A percentile compares a stretch with the other conserved stretches of the same genome.
Evolutionary conservation across 2,329 filamentous ascomycete species (phyloP).

Genomic region (Pseudogymnoascus sp.): DNA sequence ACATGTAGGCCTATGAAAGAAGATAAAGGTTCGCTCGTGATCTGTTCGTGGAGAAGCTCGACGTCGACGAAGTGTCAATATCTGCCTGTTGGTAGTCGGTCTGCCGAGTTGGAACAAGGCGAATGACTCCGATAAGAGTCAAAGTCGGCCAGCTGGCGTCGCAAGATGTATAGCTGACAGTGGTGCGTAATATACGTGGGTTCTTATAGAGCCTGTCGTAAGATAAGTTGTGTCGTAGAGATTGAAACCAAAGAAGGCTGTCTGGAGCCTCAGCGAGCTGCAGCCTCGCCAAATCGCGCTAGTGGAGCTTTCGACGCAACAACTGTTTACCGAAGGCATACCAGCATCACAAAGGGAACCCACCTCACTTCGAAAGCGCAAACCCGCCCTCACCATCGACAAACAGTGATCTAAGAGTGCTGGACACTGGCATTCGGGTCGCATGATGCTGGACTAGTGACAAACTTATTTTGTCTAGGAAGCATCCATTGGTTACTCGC

Average conservation of each 20-base stretch:
- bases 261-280: background rate
- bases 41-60: background rate
- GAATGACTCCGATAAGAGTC: background rate
- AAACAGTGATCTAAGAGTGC: constrained; percentile 4
- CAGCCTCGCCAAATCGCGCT: constrained; percentile 7
- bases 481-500: background rate
- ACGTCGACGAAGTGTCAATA: background rate
- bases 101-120: background rate
- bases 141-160: background rate
- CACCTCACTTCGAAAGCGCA: background rate
- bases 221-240: background rate
- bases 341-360: constrained; percentile 1
- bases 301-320: constrained; percentile 6
- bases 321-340: constrained; percentile 1
- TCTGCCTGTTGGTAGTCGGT: background rate
- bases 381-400: background rate
- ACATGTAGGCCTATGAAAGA: background rate
- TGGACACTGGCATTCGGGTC: constrained; percentile 6
- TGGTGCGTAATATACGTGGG: background rate
- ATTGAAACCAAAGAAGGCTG: background rate
- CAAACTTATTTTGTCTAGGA: constrained; percentile 1
- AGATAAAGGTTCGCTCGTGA: background rate
- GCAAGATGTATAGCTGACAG: background rate
- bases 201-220: background rate
- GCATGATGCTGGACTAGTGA: constrained; percentile 6